Conservation (phyloP, 768 basidiomycete species). For the Leucosporidium scottii region DNA sequence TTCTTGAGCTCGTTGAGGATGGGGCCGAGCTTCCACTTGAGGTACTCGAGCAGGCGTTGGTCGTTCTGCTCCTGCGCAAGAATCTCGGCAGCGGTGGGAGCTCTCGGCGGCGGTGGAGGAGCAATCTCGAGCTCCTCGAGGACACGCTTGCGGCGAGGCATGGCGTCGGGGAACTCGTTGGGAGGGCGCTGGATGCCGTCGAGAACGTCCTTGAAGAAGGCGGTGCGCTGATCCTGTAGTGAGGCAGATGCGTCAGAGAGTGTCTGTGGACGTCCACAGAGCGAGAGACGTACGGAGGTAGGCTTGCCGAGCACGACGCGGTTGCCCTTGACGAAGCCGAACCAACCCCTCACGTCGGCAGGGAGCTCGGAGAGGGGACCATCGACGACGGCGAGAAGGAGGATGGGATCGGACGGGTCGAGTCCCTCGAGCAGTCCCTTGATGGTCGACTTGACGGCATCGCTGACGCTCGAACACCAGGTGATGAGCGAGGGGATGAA, state of each 20-base stretch:
- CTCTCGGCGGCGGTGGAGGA: constrained; percentile 77
- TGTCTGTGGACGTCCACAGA: neutral
- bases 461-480: constrained; percentile 79
- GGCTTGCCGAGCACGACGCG: constrained; percentile 61
- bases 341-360: constrained; percentile 80
- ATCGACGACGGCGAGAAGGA: constrained; percentile 82
- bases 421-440: constrained; percentile 86
- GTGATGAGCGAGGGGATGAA: constrained; percentile 83
- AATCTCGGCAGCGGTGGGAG: constrained; percentile 73
- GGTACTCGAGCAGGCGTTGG: constrained; percentile 62
- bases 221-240: constrained; percentile 50
- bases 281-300: too few species aligned
- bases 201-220: constrained; percentile 71
- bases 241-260: neutral
- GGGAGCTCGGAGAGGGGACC: constrained; percentile 64
- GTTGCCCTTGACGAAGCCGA: constrained; percentile 66
- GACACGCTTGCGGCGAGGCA: constrained; percentile 71
- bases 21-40: constrained; percentile 85
- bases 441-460: constrained; percentile 74
- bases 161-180: constrained; percentile 78
- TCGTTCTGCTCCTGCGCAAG: constrained; percentile 77
- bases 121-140: constrained; percentile 81
- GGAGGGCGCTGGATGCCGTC: constrained; percentile 67
- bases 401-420: constrained; percentile 83
- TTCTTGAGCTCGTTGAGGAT: constrained; percentile 82